These are phyloP conservation scores for Platanus orientalis DNA, from an alignment of 164 flowering plant species.

Conservation along the genomic window DNA sequence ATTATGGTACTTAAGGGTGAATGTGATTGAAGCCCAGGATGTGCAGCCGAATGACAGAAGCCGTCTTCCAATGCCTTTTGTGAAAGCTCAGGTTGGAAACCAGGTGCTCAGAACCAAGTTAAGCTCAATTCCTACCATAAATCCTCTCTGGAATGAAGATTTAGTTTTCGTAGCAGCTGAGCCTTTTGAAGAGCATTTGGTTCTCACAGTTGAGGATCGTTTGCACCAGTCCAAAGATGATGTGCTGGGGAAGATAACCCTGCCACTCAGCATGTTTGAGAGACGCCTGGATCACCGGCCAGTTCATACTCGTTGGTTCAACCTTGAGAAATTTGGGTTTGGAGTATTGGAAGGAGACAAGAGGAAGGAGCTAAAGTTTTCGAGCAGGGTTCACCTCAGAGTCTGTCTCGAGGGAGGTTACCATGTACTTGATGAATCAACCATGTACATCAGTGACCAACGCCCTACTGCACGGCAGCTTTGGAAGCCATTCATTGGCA, in stretches of 20 bases:
- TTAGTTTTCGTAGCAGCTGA: constrained; percentile 42
- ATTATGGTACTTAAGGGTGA: constrained; percentile 42
- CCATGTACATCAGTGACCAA: constrained; percentile 39
- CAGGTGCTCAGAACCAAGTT: constrained; percentile 33
- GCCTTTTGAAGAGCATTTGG: constrained; percentile 41
- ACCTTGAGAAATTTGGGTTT: constrained; percentile 39
- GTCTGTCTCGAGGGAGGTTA: constrained; percentile 47
- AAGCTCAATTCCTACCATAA: constrained; percentile 23
- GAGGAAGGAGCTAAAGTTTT: constrained; percentile 37
- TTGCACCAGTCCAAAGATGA: constrained; percentile 33
- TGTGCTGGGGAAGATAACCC: constrained; percentile 26
- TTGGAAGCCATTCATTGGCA: constrained; percentile 39
- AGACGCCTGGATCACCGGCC: constrained; percentile 35
- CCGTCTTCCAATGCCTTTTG: constrained; percentile 32
- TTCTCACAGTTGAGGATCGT: constrained; percentile 38
- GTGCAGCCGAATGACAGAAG: constrained; percentile 32
- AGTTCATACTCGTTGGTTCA: constrained; percentile 38
- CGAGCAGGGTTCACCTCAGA: constrained; percentile 40
- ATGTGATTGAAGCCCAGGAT: constrained; percentile 46
- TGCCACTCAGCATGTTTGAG: constrained; percentile 29
- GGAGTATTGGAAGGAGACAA: constrained; percentile 31
- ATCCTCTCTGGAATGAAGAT: constrained; percentile 47
- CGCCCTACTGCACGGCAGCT: constrained; percentile 47
- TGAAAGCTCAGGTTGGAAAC: constrained; percentile 36
- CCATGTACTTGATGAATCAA: constrained; percentile 46